Evolutionary conservation across 148 eudicot species (phyloP), one percentile per base, ranked within the genome.

Genomic region (Vaccinium macrocarpon): DNA sequence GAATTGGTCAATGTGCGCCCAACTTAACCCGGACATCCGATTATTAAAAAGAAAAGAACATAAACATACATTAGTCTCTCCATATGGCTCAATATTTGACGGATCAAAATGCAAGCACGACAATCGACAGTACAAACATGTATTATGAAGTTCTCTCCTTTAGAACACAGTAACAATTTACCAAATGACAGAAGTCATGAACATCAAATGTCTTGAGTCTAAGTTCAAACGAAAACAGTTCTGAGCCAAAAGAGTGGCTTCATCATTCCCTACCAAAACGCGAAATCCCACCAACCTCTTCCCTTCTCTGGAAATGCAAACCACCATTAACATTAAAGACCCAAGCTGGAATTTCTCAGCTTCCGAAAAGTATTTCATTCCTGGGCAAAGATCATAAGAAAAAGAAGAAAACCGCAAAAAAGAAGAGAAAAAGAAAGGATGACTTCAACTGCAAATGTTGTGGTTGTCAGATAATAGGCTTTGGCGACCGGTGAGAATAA

Each of bases 401-500:
- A 49, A 76, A 10, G 79, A 76, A 76, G 56, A 49, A 42, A 23
- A 51, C 3, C 19, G 56, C 6, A 10, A 15, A 38, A 48, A 48
- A 3, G 78, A 48, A 48, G 16, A 15, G 11, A 71, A 42, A 2
- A 18, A 10, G 25, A 10, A 18, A n/a, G 52, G 79, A 29, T 68
- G 52, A 21, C 53, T 48, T 49, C 29, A 76, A 19, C 59, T 70
- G 48, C 2, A 3, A 8, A 49, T 59, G 48, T 13, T 56, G 55
- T 7, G 76, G 56, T 48, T 21, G 78, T 49, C 56, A 21, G 79
- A 76, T 53, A 3, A 38, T 74, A 15, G 83, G 83, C 59, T 79
- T 84, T 80, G 83, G 86, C 53, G 86, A 84, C n/a, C 79, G 78
- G 32, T 21, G 78, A 79, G 86, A 18, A 79, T 79, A 74, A 61